phyloP scores from a whole-genome alignment of 75 land plant species.

The Larix kaempferi region DNA sequence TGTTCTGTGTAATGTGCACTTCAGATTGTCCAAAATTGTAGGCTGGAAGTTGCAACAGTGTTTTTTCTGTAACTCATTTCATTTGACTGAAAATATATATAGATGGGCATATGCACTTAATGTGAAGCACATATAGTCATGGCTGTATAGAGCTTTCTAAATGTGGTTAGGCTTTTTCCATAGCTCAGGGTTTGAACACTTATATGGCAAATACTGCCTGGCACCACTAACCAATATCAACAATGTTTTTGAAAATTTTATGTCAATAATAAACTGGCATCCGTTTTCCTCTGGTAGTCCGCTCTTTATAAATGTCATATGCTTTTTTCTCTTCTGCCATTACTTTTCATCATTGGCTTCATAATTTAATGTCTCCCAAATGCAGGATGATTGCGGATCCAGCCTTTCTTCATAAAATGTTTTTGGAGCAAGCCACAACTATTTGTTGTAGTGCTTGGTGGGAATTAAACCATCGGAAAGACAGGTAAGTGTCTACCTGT shows the following conservation, averaged over 20 bases:
- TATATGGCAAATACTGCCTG: background rate
- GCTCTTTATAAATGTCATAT: background rate
- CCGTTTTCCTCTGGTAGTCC: background rate
- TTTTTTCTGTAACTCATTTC: too few relatives aligned
- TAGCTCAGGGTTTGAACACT: background rate
- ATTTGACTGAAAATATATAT: too few relatives aligned
- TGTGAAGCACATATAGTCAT: too few relatives aligned
- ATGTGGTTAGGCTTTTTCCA: background rate
- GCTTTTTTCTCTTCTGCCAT: background rate
- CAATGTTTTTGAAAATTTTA: background rate
- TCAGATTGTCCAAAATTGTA: too few relatives aligned
- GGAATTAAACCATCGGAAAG: slow-evolving; percentile 80
- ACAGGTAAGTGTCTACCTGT: slow-evolving; percentile 50
- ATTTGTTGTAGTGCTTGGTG: slow-evolving; percentile 77
- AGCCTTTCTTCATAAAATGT: slow-evolving; percentile 67
- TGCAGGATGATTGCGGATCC: slow-evolving; percentile 97
- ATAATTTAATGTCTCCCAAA: background rate
- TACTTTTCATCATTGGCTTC: background rate
- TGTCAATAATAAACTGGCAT: background rate
- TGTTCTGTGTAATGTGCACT: too few relatives aligned
- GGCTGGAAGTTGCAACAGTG: too few relatives aligned
- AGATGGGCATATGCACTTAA: too few relatives aligned
- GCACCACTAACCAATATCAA: too few relatives aligned
- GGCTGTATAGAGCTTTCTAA: background rate
- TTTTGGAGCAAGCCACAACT: slow-evolving; percentile 69